Evolutionary conservation across 1,139 yeast species (phyloP).

Genomic region (Williopsis jadinii): DNA sequence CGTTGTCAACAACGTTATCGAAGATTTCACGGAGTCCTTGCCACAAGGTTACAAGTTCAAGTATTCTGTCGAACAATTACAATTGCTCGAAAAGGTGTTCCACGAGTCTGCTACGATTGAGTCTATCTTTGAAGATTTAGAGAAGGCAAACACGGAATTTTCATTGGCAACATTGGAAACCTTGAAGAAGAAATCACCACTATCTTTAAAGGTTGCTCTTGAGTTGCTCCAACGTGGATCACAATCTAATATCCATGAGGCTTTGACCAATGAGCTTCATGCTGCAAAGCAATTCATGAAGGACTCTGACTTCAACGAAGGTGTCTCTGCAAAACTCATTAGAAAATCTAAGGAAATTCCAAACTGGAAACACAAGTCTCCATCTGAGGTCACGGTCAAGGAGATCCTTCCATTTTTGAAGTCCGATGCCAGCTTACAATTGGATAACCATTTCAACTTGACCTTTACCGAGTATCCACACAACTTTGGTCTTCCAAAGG

Average conservation of each 20-base stretch:
- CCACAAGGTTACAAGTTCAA: conserved; percentile 61
- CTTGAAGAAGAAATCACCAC: conserved; percentile 53
- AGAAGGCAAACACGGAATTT: conserved; percentile 36
- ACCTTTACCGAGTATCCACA: conserved; percentile 64
- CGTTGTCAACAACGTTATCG: conserved; percentile 57
- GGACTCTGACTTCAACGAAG: conserved; percentile 52
- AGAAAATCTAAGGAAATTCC: conserved; percentile 53
- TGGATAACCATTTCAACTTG: conserved; percentile 40
- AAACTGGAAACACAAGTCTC: conserved; percentile 29
- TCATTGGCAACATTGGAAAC: conserved; percentile 54
- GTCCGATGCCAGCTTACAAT: conserved; percentile 19
- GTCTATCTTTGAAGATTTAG: conserved; percentile 51
- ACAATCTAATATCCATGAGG: conserved; percentile 51
- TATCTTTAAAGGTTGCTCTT: conserved; percentile 71
- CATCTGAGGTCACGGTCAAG: conserved; percentile 28
- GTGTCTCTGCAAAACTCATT: conserved; percentile 68
- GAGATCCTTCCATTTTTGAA: conserved; percentile 20
- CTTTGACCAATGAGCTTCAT: conserved; percentile 66
- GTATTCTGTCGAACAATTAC: conserved; percentile 48
- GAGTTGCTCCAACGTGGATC: conserved; percentile 63
- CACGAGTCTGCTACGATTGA: conserved; percentile 42
- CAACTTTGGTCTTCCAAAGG: conserved; percentile 71
- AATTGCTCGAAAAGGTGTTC: conserved; percentile 65
- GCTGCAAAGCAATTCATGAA: conserved; percentile 74
- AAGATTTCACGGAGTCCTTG: conserved; percentile 67